phyloP scores from a whole-genome alignment of 2,329 filamentous ascomycete species.

The Tolypocladium pustulatum region DNA sequence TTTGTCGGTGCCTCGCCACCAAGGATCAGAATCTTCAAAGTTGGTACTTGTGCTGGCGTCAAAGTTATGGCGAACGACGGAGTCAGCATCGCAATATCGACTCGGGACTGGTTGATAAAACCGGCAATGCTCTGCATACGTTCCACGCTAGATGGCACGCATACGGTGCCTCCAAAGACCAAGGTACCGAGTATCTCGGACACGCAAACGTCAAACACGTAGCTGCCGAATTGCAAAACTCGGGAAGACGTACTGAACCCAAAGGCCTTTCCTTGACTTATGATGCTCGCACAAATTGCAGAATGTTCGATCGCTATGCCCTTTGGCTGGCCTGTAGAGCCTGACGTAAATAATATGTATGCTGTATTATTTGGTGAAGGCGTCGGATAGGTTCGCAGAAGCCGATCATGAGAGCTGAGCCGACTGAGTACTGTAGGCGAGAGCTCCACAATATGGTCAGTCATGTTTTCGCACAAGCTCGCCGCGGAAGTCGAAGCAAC shows the following conservation, averaged over 20 bases:
- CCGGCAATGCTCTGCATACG: slow-evolving; percentile 1
- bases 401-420: not conserved
- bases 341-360: slow-evolving; percentile 17
- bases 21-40: slow-evolving; percentile 3
- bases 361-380: slow-evolving; percentile 3
- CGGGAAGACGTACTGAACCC: slow-evolving; percentile 36
- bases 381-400: not conserved
- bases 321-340: slow-evolving; percentile 16
- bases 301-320: slow-evolving; percentile 28
- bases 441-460: not conserved
- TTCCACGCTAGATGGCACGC: slow-evolving; percentile 10
- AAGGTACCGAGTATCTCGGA: slow-evolving; percentile 11
- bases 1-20: slow-evolving; percentile 6
- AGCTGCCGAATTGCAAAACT: slow-evolving; percentile 39
- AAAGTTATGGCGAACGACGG: slow-evolving; percentile 8
- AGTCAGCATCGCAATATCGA: not conserved
- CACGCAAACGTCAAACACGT: slow-evolving; percentile 38
- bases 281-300: slow-evolving; percentile 39
- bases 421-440: not conserved
- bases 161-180: slow-evolving; percentile 10
- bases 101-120: not conserved
- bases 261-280: slow-evolving; percentile 35
- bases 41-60: slow-evolving; percentile 6
- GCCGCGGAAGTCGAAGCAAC: not conserved
- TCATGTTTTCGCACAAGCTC: not conserved